Percentiles rank a stretch among this genome's conserved stretches.
Evolutionary conservation across 78 protist species (phyloP).

Genomic region (Dictyostelium discoideum): DNA sequence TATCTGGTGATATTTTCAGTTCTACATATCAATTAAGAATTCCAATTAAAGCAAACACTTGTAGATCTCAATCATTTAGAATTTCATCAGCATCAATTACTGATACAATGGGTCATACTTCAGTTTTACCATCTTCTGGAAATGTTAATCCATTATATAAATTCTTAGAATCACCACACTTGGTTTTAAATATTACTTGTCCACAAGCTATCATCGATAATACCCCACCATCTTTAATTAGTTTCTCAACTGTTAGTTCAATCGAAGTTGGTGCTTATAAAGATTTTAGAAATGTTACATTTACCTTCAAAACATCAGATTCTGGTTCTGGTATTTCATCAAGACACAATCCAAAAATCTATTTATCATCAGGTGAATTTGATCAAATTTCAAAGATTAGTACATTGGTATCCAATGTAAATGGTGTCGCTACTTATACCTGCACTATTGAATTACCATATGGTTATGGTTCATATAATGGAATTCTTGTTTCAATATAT

Average conservation of each 20-base stretch:
- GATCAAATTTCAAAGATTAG: neutral
- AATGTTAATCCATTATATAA: neutral
- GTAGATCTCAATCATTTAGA: slow-evolving; percentile 1
- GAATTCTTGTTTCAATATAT: neutral
- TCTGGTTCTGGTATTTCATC: slow-evolving; percentile 20
- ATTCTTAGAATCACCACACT: neutral
- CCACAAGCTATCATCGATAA: neutral
- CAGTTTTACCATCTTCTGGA: neutral
- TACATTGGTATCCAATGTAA: neutral
- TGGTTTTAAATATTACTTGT: neutral
- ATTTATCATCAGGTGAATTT: neutral
- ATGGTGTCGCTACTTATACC: slow-evolving; percentile 18
- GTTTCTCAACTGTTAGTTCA: neutral
- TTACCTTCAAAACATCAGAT: neutral
- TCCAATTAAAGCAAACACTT: neutral
- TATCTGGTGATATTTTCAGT: neutral
- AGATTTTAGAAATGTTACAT: slow-evolving; percentile 3
- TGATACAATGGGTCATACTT: neutral
- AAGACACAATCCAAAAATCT: slow-evolving; percentile 18
- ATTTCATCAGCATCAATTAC: neutral
- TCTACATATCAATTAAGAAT: slow-evolving; percentile 21
- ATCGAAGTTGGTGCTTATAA: neutral
- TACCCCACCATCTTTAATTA: slow-evolving; percentile 2
- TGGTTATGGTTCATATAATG: slow-evolving; percentile 37
- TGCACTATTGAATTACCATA: slow-evolving; percentile 25